A percentile compares a stretch with the other conserved stretches of the same genome.
Conservation (phyloP, 805 yeast genomes). For the Barnettozyma salicaria region DNA sequence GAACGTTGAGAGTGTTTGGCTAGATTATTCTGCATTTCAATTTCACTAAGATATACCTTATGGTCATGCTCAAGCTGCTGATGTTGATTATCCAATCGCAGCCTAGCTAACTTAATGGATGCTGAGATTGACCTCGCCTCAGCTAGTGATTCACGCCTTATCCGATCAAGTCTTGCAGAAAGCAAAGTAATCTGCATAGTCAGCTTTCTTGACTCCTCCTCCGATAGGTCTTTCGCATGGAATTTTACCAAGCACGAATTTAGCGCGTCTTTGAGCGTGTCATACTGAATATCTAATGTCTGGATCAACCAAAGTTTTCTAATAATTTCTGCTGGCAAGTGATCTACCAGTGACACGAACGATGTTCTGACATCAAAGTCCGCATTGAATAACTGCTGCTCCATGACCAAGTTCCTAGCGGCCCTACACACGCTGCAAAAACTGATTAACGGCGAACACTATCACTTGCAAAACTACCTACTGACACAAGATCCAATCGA, state of each 20-base stretch:
- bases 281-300: slow-evolving; percentile 26
- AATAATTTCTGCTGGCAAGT: slow-evolving; percentile 38
- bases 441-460: too few species aligned
- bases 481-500: too few species aligned
- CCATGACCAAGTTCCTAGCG: too few species aligned
- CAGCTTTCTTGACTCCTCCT: slow-evolving; percentile 10
- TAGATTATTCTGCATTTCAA: slow-evolving; percentile 16
- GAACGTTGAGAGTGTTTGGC: slow-evolving; percentile 16
- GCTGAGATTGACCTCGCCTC: slow-evolving; percentile 25
- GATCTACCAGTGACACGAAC: slow-evolving; percentile 35
- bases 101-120: slow-evolving; percentile 21
- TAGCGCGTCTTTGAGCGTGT: slow-evolving; percentile 15
- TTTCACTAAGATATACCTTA: slow-evolving; percentile 21
- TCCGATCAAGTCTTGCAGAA: slow-evolving; percentile 17
- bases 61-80: slow-evolving; percentile 25
- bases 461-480: too few species aligned
- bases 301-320: slow-evolving; percentile 37
- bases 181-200: slow-evolving; percentile 3
- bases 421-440: too few species aligned
- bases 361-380: slow-evolving; percentile 33
- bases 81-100: slow-evolving; percentile 20
- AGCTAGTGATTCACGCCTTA: slow-evolving; percentile 28
- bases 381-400: slow-evolving; percentile 7
- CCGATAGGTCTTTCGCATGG: slow-evolving; percentile 9
- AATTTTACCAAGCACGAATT: slow-evolving; percentile 13